These are phyloP conservation scores for Moringa oleifera DNA, from an alignment of 345 rosid genomes.

Conservation along the genomic window DNA sequence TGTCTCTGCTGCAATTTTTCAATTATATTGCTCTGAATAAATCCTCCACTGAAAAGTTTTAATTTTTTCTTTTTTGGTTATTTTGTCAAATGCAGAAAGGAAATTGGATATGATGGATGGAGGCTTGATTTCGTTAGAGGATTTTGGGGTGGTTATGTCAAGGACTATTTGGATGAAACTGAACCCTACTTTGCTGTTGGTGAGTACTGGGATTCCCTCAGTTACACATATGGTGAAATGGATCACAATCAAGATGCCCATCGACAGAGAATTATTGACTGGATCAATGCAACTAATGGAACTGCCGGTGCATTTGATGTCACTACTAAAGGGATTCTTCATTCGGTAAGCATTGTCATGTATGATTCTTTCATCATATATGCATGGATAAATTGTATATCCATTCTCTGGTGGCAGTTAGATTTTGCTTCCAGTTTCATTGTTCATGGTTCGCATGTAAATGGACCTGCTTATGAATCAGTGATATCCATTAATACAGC, in stretches of 20 bases:
- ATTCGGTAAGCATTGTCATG: slow-evolving; percentile 50
- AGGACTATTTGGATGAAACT: slow-evolving; percentile 86
- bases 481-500: too few species aligned
- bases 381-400: neutral
- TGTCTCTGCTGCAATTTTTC: neutral
- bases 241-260: slow-evolving; percentile 94
- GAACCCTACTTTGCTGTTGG: slow-evolving; percentile 89
- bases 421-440: neutral
- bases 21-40: neutral
- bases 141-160: slow-evolving; percentile 99
- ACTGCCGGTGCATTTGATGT: slow-evolving; percentile 95
- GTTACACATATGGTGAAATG: slow-evolving; percentile 82
- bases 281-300: slow-evolving; percentile 84
- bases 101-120: slow-evolving; percentile 99
- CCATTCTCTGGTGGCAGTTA: too few species aligned
- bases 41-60: neutral
- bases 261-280: slow-evolving; percentile 88
- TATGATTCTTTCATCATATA: neutral
- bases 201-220: slow-evolving; percentile 95
- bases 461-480: neutral
- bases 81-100: slow-evolving; percentile 50
- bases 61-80: neutral
- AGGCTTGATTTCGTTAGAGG: slow-evolving; percentile 98
- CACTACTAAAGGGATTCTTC: slow-evolving; percentile 95
- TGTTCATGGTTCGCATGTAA: neutral